Conservation (phyloP, 352 stramenopile species). For the Globisporangium lucens region DNA sequence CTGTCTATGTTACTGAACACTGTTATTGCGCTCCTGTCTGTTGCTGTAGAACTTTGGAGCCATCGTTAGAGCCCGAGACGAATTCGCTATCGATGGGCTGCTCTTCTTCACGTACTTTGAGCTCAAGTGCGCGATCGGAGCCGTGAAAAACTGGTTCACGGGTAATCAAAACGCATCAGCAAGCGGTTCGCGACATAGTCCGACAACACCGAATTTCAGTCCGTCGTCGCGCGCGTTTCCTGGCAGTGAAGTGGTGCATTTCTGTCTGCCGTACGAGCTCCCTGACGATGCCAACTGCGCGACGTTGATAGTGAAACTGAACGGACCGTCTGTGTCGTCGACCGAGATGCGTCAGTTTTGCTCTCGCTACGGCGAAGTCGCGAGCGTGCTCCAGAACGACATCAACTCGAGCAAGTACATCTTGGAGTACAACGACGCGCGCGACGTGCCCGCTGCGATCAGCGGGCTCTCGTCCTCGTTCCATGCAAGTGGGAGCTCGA, state of each 20-base stretch:
- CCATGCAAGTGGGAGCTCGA: conserved; percentile 28
- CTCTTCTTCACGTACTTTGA: conserved; percentile 79
- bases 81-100: conserved; percentile 50
- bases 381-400: conserved; percentile 64
- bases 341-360: conserved; percentile 66
- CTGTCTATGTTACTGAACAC: background rate
- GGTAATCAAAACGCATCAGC: background rate
- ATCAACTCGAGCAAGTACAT: conserved; percentile 43
- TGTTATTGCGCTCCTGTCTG: background rate
- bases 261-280: conserved; percentile 67
- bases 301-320: conserved; percentile 49
- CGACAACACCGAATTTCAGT: background rate
- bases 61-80: conserved; percentile 43
- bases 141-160: conserved; percentile 48
- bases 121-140: conserved; percentile 56
- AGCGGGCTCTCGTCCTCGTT: conserved; percentile 29
- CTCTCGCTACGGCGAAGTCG: conserved; percentile 64
- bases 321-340: conserved; percentile 21
- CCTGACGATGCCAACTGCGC: conserved; percentile 64
- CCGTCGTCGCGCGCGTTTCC: background rate
- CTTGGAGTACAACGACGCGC: conserved; percentile 74
- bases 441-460: conserved; percentile 44
- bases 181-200: background rate
- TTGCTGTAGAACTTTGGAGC: conserved; percentile 51
- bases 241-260: conserved; percentile 21